Base-by-base conservation (phyloP, 2,329 filamentous ascomycete species). In the Huntiella decipiens region DNA sequence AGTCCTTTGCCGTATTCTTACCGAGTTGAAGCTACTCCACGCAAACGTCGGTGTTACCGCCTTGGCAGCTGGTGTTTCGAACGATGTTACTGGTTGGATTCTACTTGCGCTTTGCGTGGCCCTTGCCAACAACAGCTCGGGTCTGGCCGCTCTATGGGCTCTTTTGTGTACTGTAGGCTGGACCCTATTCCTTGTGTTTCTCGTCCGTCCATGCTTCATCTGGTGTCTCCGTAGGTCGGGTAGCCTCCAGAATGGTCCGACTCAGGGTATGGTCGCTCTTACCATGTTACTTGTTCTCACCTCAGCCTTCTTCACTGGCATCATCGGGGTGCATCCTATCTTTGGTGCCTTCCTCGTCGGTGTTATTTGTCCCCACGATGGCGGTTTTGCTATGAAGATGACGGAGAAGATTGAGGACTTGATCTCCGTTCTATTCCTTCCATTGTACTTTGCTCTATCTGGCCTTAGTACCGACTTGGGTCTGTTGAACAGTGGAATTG, bases 371-470 rank as follows among this genome's bases (percentile, higher is more conserved):
- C 88, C 87, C 0, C 86, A 91, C 56, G 82, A 93, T 48, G 81
- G 82, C 42, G 83, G 86, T 22, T 93, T 94, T 56, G 82, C 84
- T 16, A 91, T 94, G 61, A 87, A 87, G 53, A 66, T 94, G 36
- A 91, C 85, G 0, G 86, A 94, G 57, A 95, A 95, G 66, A 79
- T 96, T 49, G 88, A 96, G 59, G 88, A 96, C 68, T 65, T 95
- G 8, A 79, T 95, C 28, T 76, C 78, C 0, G 79, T 82, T 1
- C 64, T 96, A 1, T 86, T 96, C 54, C 61, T 95, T 7, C 88
- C 88, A 0, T 73, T 96, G 1, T 96, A 95, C 59, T 96, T 96
- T 63, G 86, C 87, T 0, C 73, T 93, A 1, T 95, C 88, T 1
- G 88, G 88, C 3, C 66, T 96, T 5, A 87, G 77, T 58, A 96